phyloP scores from a whole-genome alignment of 164 flowering plant species.

The Magnolia kwangsiensis region DNA sequence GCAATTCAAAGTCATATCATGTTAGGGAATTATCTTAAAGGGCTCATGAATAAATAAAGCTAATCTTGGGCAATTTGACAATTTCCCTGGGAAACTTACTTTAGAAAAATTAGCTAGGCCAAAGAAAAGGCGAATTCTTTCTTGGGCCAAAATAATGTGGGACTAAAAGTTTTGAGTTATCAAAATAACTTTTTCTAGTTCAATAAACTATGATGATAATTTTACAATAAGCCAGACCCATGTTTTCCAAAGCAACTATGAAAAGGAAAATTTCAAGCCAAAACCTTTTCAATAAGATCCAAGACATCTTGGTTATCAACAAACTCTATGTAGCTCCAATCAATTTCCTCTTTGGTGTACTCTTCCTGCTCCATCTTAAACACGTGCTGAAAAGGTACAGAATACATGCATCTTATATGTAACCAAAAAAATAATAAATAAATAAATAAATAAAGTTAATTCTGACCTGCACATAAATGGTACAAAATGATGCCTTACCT shows the following conservation, averaged over 20 bases:
- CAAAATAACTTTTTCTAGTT: no score
- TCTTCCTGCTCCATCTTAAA: constrained; percentile 97
- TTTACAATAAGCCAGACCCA: no score
- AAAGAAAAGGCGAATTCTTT: no score
- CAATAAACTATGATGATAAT: no score
- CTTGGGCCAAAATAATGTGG: no score
- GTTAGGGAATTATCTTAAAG: no score
- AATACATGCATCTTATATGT: constrained; percentile 6
- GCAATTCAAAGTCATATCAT: no score
- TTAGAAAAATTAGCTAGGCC: no score
- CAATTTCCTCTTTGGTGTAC: constrained; percentile 74
- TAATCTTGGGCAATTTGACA: no score
- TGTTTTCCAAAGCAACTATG: background rate
- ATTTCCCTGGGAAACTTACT: no score
- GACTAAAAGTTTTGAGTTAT: no score
- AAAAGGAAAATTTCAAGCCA: background rate
- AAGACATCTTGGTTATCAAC: constrained; percentile 93
- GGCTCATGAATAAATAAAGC: no score
- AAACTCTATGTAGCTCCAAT: constrained; percentile 95
- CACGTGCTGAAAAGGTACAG: constrained; percentile 64
- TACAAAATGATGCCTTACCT: constrained; percentile 42
- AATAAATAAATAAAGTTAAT: constrained; percentile 1
- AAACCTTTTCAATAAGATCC: constrained; percentile 91
- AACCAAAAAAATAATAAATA: background rate
- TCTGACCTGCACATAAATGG: constrained; percentile 4